Evolutionary conservation across 2,329 filamentous ascomycete genomes (phyloP).

Genomic region (Fusarium begoniae): DNA sequence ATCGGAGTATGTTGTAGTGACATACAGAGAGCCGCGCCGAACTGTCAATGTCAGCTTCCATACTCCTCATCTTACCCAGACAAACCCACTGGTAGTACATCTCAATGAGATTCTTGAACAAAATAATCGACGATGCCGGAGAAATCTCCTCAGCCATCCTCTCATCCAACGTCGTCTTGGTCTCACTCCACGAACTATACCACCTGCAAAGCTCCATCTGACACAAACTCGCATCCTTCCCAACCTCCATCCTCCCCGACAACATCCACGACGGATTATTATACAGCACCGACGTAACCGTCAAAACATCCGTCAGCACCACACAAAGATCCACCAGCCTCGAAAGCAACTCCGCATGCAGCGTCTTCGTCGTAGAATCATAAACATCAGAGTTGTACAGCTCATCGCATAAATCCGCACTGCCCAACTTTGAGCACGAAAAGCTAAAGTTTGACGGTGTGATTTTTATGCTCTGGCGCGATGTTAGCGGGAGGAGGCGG

Average conservation of each 20-base stretch:
- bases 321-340: slow-evolving; percentile 40
- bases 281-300: slow-evolving; percentile 29
- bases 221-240: slow-evolving; percentile 33
- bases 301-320: slow-evolving; percentile 37
- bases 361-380: slow-evolving; percentile 30
- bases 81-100: slow-evolving; percentile 41
- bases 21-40: slow-evolving; percentile 34
- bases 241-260: slow-evolving; percentile 20
- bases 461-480: slow-evolving; percentile 40
- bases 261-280: slow-evolving; percentile 37
- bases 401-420: slow-evolving; percentile 35
- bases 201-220: slow-evolving; percentile 32
- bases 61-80: rapidly evolving
- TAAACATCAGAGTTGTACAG: slow-evolving; percentile 37
- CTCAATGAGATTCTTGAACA: slow-evolving; percentile 39
- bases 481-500: slow-evolving; percentile 30
- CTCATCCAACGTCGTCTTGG: slow-evolving; percentile 24
- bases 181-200: slow-evolving; percentile 35
- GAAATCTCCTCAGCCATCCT: slow-evolving; percentile 6
- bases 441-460: slow-evolving; percentile 38
- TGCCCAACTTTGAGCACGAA: slow-evolving; percentile 16
- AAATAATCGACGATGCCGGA: slow-evolving; percentile 13
- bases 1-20: slow-evolving; percentile 37
- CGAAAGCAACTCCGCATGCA: slow-evolving; percentile 29
- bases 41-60: neutral